Evolutionary conservation across 805 yeast genomes (phyloP), one percentile per base, ranked within the genome.

Genomic region (Starmerella floris): DNA sequence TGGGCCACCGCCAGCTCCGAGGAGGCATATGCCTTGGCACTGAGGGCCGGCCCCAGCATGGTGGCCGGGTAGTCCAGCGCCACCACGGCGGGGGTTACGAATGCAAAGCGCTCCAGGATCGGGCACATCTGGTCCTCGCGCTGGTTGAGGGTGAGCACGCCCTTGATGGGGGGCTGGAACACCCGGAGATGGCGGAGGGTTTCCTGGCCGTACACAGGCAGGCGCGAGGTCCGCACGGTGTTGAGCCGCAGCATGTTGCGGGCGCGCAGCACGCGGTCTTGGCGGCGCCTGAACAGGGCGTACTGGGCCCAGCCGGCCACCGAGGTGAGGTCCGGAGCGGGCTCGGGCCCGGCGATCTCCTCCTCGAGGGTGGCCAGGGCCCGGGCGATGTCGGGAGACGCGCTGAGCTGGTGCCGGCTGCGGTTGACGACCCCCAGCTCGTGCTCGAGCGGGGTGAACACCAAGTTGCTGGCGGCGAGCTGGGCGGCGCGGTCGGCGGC

Each of bases 11-110:
- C 62, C 16, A 62, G 23, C 1, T 41, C 47, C 1, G 35, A 15
- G 13, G 23, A 16, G 15, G 15, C 15, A 21, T 47, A 47, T 1
- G 44, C 36, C 5, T 22, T 22, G 10, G 25, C 13, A 2, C 27
- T 26, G 1, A 46, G 35, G 1, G 37, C 30, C 3, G 32, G 25
- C 4, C 60, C 62, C 1, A 55, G 48, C 11, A 47, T 33, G 39
- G 56, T 38, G 30, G 49, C 49, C 1, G 67, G 57, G 70, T 79
- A 68, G 56, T 85, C 88, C 40, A 82, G 66, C 1, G 83, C 70
- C 2, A 85, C 93, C 3, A 75, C 94, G 3, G 77, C 67, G 0
- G 99, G 98, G 0, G 97, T 91, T 4, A 88, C 72, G 49, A 83
- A 88, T 0, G 94, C 83, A 61, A 69, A 91, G 47, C 79, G 76